These are phyloP conservation scores for Sungouiozyma intestinalis DNA, from an alignment of 805 yeast genomes.

Conservation along the genomic window DNA sequence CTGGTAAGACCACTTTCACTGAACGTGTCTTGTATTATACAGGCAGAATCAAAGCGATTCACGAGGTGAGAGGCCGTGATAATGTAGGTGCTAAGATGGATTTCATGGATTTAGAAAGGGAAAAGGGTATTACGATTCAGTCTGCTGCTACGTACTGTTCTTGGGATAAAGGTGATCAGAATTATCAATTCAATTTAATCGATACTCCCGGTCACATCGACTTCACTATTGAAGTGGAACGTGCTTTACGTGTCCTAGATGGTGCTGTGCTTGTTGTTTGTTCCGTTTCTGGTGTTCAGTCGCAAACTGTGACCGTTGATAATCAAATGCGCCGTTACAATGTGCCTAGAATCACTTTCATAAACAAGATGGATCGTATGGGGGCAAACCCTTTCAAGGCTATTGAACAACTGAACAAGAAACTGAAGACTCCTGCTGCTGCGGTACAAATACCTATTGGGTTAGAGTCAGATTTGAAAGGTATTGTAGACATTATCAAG, in stretches of 20 bases:
- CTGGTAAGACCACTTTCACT: conserved; percentile 96
- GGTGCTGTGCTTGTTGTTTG: conserved; percentile 98
- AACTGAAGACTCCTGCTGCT: conserved; percentile 89
- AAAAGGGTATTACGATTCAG: conserved; percentile 97
- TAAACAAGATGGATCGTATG: conserved; percentile 98
- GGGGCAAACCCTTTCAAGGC: conserved; percentile 97
- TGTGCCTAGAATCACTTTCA: conserved; percentile 91
- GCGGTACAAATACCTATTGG: conserved; percentile 98
- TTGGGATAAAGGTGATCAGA: conserved; percentile 66
- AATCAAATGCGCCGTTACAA: conserved; percentile 98
- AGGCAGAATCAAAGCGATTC: conserved; percentile 93
- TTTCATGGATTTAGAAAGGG: conserved; percentile 96
- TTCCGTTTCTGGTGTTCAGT: conserved; percentile 97
- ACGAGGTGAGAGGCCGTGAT: conserved; percentile 94
- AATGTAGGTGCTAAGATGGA: conserved; percentile 99
- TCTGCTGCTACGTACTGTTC: conserved; percentile 98
- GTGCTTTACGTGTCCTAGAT: conserved; percentile 95
- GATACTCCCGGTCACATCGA: conserved; percentile 99
- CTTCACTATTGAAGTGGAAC: conserved; percentile 96
- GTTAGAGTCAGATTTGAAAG: conserved; percentile 70
- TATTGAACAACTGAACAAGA: conserved; percentile 78
- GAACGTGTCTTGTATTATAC: conserved; percentile 95
- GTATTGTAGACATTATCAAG: conserved; percentile 86
- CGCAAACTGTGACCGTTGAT: conserved; percentile 97
- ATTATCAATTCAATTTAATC: conserved; percentile 84